Base-by-base conservation (phyloP, 768 basidiomycete genomes). In the Clitopilus passeckerianus region DNA sequence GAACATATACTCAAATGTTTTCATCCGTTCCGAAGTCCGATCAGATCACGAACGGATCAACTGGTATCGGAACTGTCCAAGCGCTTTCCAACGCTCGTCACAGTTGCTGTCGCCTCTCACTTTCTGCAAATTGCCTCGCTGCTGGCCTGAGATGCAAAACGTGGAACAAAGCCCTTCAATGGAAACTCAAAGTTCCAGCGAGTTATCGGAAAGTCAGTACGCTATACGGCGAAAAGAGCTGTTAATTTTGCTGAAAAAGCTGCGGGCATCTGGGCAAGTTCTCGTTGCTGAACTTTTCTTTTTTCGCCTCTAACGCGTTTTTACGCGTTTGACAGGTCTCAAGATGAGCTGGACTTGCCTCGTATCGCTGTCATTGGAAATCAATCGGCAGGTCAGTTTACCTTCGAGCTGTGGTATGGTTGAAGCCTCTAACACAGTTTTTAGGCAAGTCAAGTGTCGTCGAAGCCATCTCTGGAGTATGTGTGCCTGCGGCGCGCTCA, bases 301-400 rank as follows among this genome's bases (percentile, higher is more conserved):
- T 24, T 14, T 44, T 41, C 14, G 23, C 22, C 22, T 12, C 35
- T 12, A 18, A 50, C 15, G 5, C 10, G 20, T 15, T n/a, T 12
- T 2, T 15, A 41, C 37, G 10, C 10, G 46, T 20, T 50, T 18
- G 20, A 20, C n/a, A 78, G 79, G 1, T 73, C 75, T 1, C 77
- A 81, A 66, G 71, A 70, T 3, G 76, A 80, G 22, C 65, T 83
- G 10, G 80, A 83, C 58, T 67, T 84, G 5, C 80, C 82, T 7
- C 69, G 79, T 7, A 78, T 83, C 46, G 77, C 76, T 18, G 79
- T 82, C 43, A 80, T 82, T 37, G 82, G 82, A 14, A 81, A 80
- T 46, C 83, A 84, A 65, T 77, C 75, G 53, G 79, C 80, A 6
- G 83, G 80, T 71, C 14, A 24, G 59, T 61, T 12, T 16, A 37